These are phyloP conservation scores for Rhizopus delemar DNA, from an alignment of 371 early-diverging fungal species.

Conservation along the genomic window DNA sequence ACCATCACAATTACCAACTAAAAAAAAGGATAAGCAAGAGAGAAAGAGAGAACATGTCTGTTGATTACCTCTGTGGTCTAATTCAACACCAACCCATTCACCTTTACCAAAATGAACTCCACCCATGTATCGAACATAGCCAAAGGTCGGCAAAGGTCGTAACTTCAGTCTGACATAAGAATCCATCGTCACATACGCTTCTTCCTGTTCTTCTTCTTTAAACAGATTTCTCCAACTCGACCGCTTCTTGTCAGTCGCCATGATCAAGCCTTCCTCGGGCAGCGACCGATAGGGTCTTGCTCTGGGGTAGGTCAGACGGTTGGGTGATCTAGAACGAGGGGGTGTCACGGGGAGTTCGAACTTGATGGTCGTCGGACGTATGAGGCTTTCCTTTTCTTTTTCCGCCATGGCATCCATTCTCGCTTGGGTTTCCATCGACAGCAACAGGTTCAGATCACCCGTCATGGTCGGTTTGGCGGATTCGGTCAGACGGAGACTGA, in stretches of 20 bases:
- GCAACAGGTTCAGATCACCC: conserved; percentile 18
- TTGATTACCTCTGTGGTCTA: conserved; percentile 34
- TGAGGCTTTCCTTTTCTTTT: conserved; percentile 1
- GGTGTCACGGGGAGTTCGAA: conserved; percentile 37
- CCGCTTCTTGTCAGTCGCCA: conserved; percentile 17
- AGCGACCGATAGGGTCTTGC: conserved; percentile 24
- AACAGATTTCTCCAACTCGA: conserved; percentile 23
- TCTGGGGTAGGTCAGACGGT: conserved; percentile 23
- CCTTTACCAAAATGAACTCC: conserved; percentile 43
- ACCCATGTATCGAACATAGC: conserved; percentile 33
- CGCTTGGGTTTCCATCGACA: conserved; percentile 28
- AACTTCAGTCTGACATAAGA: conserved; percentile 24
- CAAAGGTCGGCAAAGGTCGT: conserved; percentile 35
- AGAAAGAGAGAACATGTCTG: not conserved
- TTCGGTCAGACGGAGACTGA: too few species aligned
- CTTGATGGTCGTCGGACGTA: conserved; percentile 24
- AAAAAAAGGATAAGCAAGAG: not conserved
- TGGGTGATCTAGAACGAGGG: conserved; percentile 13
- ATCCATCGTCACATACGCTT: conserved; percentile 21
- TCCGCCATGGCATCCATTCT: conserved; percentile 24
- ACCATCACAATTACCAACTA: conserved; percentile 38
- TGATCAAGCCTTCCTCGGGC: conserved; percentile 24
- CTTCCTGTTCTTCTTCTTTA: conserved; percentile 9
- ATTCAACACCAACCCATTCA: conserved; percentile 36
- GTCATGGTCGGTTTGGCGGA: not conserved